Evolutionary conservation across 129 eudicot genomes (phyloP), one percentile per base, ranked within the genome.

Genomic region (Artemisia tridentata): DNA sequence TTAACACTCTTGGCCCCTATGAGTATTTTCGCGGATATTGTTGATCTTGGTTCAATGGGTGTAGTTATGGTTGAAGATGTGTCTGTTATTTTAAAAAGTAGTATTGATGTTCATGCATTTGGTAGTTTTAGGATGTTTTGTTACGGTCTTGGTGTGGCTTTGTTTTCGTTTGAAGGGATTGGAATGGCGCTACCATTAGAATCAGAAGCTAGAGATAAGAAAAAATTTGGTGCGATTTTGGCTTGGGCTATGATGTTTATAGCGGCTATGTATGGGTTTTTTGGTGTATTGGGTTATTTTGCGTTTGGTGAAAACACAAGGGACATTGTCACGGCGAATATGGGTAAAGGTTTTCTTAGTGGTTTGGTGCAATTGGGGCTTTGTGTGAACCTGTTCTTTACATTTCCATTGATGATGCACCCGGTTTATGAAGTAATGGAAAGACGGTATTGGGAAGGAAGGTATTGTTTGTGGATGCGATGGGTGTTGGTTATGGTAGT

Each of bases 341-440:
- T 83, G 45, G 88, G 88, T 12, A 72, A 67, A 58, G 92, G 88
- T 1, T 5, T 63, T 38, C 7, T 86, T 12, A 86, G 92, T 65
- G 72, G 72, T n/a, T n/a, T 76, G 27, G 88, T 86, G 27, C 86
- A 86, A 48, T 75, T 83, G 71, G 82, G 88, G 11, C 61, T 86
- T 2, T 83, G 92, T 27, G 55, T 86, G 1, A 86, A 86, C 65
- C 63, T 86, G 41, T 86, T 86, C 52, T 81, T 86, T 67, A 80
- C 92, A 12, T 82, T 78, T 34, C 92, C 92, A 0, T 81, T 86
- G 79, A 86, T 86, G 88, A 86, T 86, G 92, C 72, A 86, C 50
- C 92, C 86, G 19, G 92, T 86, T 69, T 86, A 80, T 70, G 92
- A 86, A 63, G 92, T 86, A 16, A 71, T 84, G 68, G 88, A 86